Percentiles rank a stretch among this genome's conserved stretches.
Evolutionary conservation across 164 flowering plant genomes (phyloP).

Genomic region (Taxillus chinensis): DNA sequence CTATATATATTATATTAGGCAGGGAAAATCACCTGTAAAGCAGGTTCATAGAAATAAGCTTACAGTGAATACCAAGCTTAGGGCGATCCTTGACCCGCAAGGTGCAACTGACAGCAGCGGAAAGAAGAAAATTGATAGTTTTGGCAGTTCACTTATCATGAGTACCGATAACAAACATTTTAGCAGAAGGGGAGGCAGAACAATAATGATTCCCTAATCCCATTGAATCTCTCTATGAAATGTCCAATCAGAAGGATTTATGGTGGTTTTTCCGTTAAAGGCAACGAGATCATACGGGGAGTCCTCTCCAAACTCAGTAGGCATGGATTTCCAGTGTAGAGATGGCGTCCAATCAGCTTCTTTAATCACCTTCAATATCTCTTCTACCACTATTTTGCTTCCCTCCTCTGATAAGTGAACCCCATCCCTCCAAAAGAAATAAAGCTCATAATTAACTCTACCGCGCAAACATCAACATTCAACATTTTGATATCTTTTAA

Average conservation of each 20-base stretch:
- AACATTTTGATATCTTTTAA: background rate
- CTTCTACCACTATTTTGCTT: constrained; percentile 35
- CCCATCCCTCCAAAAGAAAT: constrained; percentile 32
- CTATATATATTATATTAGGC: no score
- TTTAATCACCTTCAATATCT: constrained; percentile 32
- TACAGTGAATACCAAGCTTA: no score
- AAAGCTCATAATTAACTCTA: constrained; percentile 2
- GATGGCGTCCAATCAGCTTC: constrained; percentile 48
- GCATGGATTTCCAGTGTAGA: constrained; percentile 34
- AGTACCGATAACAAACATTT: no score
- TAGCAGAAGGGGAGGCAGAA: no score
- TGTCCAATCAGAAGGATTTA: constrained; percentile 73
- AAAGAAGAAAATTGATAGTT: no score
- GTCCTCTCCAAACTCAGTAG: constrained; percentile 39
- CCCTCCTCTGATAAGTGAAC: constrained; percentile 39
- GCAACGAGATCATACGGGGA: constrained; percentile 68
- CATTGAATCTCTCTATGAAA: constrained; percentile 64
- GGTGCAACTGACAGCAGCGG: no score
- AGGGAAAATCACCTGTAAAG: no score
- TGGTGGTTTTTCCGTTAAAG: constrained; percentile 59
- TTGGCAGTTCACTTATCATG: no score
- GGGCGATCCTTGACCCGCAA: no score
- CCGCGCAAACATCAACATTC: background rate
- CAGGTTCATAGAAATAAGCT: no score
- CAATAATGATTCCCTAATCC: constrained; percentile 29